These are phyloP conservation scores for Aspergillus caelatus DNA, from an alignment of 2,329 filamentous ascomycete genomes.

Conservation along the genomic window DNA sequence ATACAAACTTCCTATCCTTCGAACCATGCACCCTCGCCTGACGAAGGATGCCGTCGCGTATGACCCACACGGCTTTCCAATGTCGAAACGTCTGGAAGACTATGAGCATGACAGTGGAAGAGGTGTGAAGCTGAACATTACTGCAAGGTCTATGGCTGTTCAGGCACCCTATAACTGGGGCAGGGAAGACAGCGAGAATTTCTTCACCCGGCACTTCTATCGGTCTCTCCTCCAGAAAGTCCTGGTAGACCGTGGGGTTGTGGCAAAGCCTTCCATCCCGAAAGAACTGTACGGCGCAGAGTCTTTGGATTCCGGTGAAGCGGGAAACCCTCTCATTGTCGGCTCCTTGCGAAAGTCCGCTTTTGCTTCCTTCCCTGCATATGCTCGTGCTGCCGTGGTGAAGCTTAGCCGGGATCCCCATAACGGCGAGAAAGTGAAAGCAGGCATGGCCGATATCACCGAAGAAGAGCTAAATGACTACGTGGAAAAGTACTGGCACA, in stretches of 20 bases:
- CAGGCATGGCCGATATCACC: slow-evolving; percentile 68
- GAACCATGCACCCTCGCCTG: slow-evolving; percentile 72
- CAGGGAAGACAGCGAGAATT: slow-evolving; percentile 73
- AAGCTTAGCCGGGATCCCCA: slow-evolving; percentile 70
- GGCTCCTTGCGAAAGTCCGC: slow-evolving; percentile 80
- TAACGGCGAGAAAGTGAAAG: slow-evolving; percentile 62
- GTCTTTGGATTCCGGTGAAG: slow-evolving; percentile 28
- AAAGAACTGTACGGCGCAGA: slow-evolving; percentile 32
- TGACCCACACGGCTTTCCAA: slow-evolving; percentile 91
- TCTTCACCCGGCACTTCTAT: slow-evolving; percentile 93
- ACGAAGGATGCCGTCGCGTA: slow-evolving; percentile 68
- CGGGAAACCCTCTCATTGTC: slow-evolving; percentile 78
- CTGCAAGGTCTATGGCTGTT: slow-evolving; percentile 95
- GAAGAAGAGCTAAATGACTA: slow-evolving; percentile 77
- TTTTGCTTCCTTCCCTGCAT: slow-evolving; percentile 73
- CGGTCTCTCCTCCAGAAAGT: slow-evolving; percentile 87
- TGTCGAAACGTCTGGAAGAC: slow-evolving; percentile 71
- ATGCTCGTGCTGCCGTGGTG: slow-evolving; percentile 76
- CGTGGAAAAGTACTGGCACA: slow-evolving; percentile 62
- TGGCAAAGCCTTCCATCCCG: slow-evolving; percentile 57
- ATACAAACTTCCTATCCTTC: slow-evolving; percentile 78
- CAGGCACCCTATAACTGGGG: slow-evolving; percentile 96
- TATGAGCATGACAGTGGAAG: slow-evolving; percentile 55
- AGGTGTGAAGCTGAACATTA: slow-evolving; percentile 88
- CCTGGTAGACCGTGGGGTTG: slow-evolving; percentile 82